These are phyloP conservation scores for Mangifera indica DNA, from an alignment of 345 rosid species.

Conservation along the genomic window DNA sequence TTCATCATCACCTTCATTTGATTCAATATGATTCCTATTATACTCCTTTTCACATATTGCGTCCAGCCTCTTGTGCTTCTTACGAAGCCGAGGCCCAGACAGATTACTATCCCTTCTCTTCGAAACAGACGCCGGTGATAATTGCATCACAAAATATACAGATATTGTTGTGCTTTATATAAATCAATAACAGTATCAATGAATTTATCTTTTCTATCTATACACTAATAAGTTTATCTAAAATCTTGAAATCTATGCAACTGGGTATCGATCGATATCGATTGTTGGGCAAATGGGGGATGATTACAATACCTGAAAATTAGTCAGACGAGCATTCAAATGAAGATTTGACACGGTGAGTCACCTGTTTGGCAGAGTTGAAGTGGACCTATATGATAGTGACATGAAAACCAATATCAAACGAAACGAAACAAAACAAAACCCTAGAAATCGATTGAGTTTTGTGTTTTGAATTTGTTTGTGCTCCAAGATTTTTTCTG, in stretches of 20 bases:
- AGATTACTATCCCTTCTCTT: slow-evolving; percentile 29
- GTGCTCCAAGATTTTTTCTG: not conserved
- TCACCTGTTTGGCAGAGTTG: slow-evolving; percentile 21
- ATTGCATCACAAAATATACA: slow-evolving; percentile 53
- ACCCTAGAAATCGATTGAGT: slow-evolving; percentile 27
- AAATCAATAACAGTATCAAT: not conserved
- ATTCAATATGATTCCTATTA: slow-evolving; percentile 62
- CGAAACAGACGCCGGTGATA: slow-evolving; percentile 47
- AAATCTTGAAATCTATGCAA: not conserved
- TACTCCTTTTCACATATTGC: slow-evolving; percentile 76
- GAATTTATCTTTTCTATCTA: not conserved
- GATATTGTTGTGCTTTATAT: not conserved
- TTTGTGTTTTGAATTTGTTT: not conserved
- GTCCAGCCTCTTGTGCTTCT: slow-evolving; percentile 87
- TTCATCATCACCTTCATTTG: slow-evolving; percentile 28
- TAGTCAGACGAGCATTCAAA: not conserved
- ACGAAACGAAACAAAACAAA: not conserved
- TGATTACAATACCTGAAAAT: not conserved
- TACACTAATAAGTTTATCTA: not conserved
- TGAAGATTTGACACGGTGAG: slow-evolving; percentile 15
- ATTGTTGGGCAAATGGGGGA: not conserved
- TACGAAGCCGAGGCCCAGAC: slow-evolving; percentile 58
- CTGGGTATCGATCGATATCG: slow-evolving; percentile 9
- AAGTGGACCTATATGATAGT: not conserved
- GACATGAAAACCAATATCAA: not conserved